Base-by-base conservation (phyloP, 2,329 filamentous ascomycete species). In the Orbilia oligospora region DNA sequence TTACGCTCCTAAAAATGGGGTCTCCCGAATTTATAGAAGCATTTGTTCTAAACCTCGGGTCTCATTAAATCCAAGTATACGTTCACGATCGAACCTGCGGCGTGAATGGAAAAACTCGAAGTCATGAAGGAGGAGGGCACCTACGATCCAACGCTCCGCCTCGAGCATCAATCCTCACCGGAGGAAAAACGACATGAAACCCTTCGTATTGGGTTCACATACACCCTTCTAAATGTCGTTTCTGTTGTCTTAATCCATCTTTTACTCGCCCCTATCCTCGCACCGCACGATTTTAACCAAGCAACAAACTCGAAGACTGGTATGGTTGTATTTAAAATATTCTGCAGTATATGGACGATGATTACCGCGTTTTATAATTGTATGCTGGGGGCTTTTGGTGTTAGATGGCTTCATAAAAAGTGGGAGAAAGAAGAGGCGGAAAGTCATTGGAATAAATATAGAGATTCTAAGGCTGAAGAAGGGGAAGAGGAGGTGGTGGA, bases 321-420 rank as follows among this genome's bases (percentile, higher is more conserved):
- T 1, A 48, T 72, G 63, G 18, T 58, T n/a, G 63, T 5, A 3
- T 78, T 71, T 10, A 67, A 71, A 20, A 41, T 56, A 20, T 72
- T 78, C 30, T 78, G 68, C 36, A 46, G 63, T 12, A 1, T 69
- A n/a, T 78, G 68, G 63, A 22, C 68, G 4, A 30, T 72, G 0
- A 27, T 72, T 18, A 78, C 75, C 12, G 75, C 61, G 1, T 72
- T 78, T 51, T 78, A 78, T 55, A 78, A 78, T 30, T 72, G 24
- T 24, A 51, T 72, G 51, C 18, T 68, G 5, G 68, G 75, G 14
- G 20, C 14, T 8, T 69, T 56, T 24, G 55, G 68, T 9, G 20
- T 68, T 14, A 24, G 41, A 8, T 48, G 51, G 33, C 9, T 72
- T 33, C 14, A 5, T 5, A 58, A 41, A 22, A 69, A 55, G 55